A percentile compares a stretch with the other conserved stretches of the same genome.
Evolutionary conservation across 2,329 filamentous ascomycete genomes (phyloP).

Genomic region (Sclerotinia minor): DNA sequence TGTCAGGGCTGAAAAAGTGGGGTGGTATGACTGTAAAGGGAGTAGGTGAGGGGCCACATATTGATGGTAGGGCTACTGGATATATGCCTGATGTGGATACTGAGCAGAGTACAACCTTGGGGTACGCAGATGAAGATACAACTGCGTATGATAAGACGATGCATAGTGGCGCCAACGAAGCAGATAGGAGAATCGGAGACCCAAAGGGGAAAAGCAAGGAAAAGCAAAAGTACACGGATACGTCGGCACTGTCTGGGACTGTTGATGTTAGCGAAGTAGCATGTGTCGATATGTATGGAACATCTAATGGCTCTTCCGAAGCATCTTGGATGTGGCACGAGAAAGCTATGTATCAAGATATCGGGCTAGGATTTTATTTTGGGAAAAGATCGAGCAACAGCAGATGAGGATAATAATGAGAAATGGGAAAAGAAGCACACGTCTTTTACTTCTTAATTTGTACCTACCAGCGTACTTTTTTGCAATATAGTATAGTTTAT

Average conservation of each 20-base stretch:
- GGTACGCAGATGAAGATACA: neutral
- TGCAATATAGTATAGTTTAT: neutral
- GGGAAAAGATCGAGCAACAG: slow-evolving; percentile 23
- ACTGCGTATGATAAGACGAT: neutral
- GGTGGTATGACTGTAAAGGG: slow-evolving; percentile 29
- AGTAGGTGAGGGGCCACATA: slow-evolving; percentile 37
- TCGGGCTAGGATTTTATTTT: slow-evolving; percentile 37
- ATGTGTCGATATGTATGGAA: neutral
- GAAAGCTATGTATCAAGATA: slow-evolving; percentile 38
- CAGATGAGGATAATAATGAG: neutral
- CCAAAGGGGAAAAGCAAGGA: slow-evolving; percentile 36
- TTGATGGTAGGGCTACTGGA: slow-evolving; percentile 35
- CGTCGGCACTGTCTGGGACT: neutral
- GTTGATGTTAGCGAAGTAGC: neutral
- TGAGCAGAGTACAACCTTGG: neutral
- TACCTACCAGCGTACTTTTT: neutral
- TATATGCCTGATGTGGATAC: neutral
- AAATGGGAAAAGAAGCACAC: neutral
- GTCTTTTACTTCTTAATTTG: neutral
- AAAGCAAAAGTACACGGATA: slow-evolving; percentile 11
- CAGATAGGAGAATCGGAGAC: slow-evolving; percentile 32
- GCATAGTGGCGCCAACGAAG: slow-evolving; percentile 30
- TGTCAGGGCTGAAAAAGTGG: slow-evolving; percentile 40
- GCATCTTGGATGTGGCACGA: slow-evolving; percentile 34
- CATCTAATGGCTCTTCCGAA: neutral